A percentile compares a stretch with the other conserved stretches of the same genome.
phyloP scores from a whole-genome alignment of 2,329 filamentous ascomycete species.

The Trichoderma atrobrunneum region DNA sequence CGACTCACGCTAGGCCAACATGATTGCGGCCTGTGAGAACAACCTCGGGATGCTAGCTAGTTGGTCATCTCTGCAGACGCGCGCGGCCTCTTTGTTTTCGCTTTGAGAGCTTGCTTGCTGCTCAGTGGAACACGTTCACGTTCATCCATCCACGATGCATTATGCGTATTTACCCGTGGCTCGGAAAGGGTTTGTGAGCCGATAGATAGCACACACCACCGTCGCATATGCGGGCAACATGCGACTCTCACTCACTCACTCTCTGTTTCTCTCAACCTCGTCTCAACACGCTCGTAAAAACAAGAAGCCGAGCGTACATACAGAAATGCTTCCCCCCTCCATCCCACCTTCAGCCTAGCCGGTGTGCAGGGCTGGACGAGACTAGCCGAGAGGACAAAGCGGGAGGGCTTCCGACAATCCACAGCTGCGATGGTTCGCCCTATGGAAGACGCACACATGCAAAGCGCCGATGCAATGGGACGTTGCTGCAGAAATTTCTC shows the following conservation, averaged over 20 bases:
- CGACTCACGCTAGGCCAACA: not conserved
- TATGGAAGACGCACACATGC: slow-evolving; percentile 13
- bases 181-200: not conserved
- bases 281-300: not conserved
- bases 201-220: not conserved
- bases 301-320: not conserved
- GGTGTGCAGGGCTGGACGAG: slow-evolving; percentile 3
- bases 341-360: not conserved
- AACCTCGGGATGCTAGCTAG: not conserved
- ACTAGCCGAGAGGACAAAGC: slow-evolving; percentile 1
- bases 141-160: not conserved
- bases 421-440: slow-evolving; percentile 12
- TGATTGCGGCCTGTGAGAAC: not conserved
- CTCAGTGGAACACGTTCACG: not conserved
- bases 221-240: slow-evolving; percentile 8
- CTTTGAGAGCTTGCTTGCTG: not conserved
- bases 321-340: not conserved
- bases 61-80: not conserved
- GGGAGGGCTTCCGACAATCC: slow-evolving; percentile 18
- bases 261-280: not conserved
- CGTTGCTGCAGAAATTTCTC: slow-evolving; percentile 14
- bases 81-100: not conserved
- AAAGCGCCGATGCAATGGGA: slow-evolving; percentile 13
- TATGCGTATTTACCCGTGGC: not conserved
- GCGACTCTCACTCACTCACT: not conserved